Evolutionary conservation across 257 asterid species (phyloP), one percentile per base, ranked within the genome.

Genomic region (Penstemon davidsonii): DNA sequence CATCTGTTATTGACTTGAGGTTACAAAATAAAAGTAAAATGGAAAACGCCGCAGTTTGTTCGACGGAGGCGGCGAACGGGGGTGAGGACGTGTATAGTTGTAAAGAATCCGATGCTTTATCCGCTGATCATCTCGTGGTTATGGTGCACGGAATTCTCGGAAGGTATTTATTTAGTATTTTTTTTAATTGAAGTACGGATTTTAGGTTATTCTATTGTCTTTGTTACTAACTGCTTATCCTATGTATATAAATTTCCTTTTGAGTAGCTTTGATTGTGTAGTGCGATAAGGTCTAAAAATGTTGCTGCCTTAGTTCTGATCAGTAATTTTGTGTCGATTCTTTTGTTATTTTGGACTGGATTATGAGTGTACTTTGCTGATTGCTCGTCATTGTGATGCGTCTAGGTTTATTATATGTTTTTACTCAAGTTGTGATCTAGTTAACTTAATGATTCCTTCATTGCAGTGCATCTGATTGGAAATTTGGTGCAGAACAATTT

Each of bases 111-210:
- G 91, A 90, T 72, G 86, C 76, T 69, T 74, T 82, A 0, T 76
- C 91, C 4, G 97, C 96, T 41, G 98, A 89, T 89, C 99, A 94
- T 82, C 97, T 94, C 5, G 93, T 94, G 65, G 81, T 94, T 56
- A 81, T 94, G 96, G 95, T 94, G 50, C 99, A 94, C 64, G 99
- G 99, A 57, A 94, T 94, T 76, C 96, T 94, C 4, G 99, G 99
- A 69, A 94, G 99, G 99, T 93, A 79, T 15, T 12, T 42, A 8
- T 25, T 25, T 25, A 25, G 33, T 25, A 25, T 25, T 25, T 25
- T 25, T 25, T 25, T 25, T 25, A 25, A 25, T 25, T 46, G 15
- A 37, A 58, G 60, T 72, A 10, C 11, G 49, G 36, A 5, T 39
- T 36, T 54, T 15, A 43, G 55, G 9, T 11, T 55, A 9, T n/a